Base-by-base conservation (phyloP, 805 yeast genomes). In the Maudiozyma barnettii region DNA sequence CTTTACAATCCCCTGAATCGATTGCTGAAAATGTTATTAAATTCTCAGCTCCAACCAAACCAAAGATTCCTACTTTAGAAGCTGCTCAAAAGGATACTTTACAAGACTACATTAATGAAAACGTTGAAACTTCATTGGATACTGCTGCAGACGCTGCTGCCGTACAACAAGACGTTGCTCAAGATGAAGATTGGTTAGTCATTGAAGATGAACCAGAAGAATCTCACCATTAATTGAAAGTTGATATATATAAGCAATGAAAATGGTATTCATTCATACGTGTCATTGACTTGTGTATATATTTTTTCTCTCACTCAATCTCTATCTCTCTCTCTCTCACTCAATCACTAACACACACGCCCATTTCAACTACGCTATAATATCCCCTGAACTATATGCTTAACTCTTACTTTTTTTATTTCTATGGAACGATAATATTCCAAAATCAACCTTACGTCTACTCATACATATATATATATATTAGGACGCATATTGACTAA, bases 111-210 rank as follows among this genome's bases (percentile, higher is more conserved):
- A 86, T 79, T 63, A 54, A 79, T 40, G 69, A 82, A 53, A 74
- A 76, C 47, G 96, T 90, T 53, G 96, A 89, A 69, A 84, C 87
- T 52, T 74, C 77, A 46, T 95, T 90, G 52, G 96, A 89, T 69
- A 84, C 87, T 54, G 75, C 73, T 49, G 73, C 77, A 51, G 82
- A 77, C 59, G 68, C 70, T 47, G 68, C 67, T 45, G 76, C 72
- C 54, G 66, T 41, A 9, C 67, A 61, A 70, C 70, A 50, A 39
- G 53, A 48, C 10, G 52, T 49, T 37, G 52, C 43, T 16, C 47
- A 45, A 9, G 60, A 60, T 43, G 86, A 79, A 62, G 89, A 83
- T 70, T 84, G 90, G 90, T 80, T 84, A 59, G 90, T 84, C 51
- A 77, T 83, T 60, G 87, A 81, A 68, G 87, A 81, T 67, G 74